These are phyloP conservation scores for Verticillium longisporum DNA, from an alignment of 2,329 filamentous ascomycete species.

Conservation along the genomic window DNA sequence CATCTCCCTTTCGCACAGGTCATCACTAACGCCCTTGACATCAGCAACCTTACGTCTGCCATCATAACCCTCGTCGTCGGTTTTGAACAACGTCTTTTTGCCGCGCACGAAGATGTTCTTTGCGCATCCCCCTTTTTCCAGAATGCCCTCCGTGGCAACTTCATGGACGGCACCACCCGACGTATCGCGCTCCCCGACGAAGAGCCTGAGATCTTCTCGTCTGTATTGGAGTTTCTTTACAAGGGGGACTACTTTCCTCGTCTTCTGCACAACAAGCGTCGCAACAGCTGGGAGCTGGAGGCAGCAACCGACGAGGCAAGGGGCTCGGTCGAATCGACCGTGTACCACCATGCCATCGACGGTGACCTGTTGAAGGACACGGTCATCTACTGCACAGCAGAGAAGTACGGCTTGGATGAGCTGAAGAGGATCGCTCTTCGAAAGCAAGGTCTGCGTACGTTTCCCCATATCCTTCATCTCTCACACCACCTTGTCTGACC, in stretches of 20 bases:
- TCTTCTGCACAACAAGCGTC: constrained; percentile 73
- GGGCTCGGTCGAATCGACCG: constrained; percentile 51
- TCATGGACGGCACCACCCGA: constrained; percentile 55
- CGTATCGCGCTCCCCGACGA: constrained; percentile 77
- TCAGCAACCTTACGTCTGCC: constrained; percentile 52
- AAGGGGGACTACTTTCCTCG: constrained; percentile 90
- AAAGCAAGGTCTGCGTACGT: constrained; percentile 78
- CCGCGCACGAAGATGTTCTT: constrained; percentile 83
- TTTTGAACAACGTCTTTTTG: constrained; percentile 79
- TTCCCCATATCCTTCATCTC: not conserved
- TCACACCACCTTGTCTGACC: constrained; percentile 2
- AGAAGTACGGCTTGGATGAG: constrained; percentile 76
- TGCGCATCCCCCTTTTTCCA: constrained; percentile 74
- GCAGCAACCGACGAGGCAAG: constrained; percentile 40
- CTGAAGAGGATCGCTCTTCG: constrained; percentile 78
- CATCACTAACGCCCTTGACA: constrained; percentile 7
- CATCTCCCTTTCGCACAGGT: not conserved
- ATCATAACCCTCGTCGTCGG: constrained; percentile 79
- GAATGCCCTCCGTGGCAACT: constrained; percentile 54
- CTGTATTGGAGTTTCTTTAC: constrained; percentile 84
- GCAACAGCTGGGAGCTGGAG: constrained; percentile 78
- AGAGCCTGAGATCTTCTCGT: constrained; percentile 85
- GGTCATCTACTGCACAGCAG: constrained; percentile 82
- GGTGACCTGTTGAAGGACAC: constrained; percentile 78
- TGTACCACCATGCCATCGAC: constrained; percentile 60